Evolutionary conservation across 805 yeast genomes (phyloP).

Genomic region (Ogataea glucozyma): DNA sequence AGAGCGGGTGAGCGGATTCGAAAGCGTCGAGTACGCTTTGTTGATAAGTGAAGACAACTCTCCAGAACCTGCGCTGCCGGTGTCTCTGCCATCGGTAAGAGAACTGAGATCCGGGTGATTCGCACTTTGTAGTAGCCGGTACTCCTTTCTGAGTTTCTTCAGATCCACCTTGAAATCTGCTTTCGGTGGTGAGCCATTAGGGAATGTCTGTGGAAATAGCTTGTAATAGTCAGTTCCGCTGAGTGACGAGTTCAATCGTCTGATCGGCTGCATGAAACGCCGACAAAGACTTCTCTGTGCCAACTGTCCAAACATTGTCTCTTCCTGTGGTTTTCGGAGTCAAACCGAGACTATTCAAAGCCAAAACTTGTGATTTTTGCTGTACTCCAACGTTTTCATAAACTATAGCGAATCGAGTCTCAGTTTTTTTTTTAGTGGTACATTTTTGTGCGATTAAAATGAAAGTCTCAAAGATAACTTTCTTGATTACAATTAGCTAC

Average conservation of each 20-base stretch:
- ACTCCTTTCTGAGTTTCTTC: conserved; percentile 67
- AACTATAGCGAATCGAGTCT: neutral
- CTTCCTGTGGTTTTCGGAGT: neutral
- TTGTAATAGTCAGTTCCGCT: conserved; percentile 45
- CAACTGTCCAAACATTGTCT: conserved; percentile 2
- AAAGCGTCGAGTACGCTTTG: conserved; percentile 72
- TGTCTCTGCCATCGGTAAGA: conserved; percentile 15
- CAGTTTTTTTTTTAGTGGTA: neutral
- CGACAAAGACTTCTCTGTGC: neutral
- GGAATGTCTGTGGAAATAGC: conserved; percentile 76
- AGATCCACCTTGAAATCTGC: conserved; percentile 61
- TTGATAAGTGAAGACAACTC: conserved; percentile 59
- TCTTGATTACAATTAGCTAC: neutral
- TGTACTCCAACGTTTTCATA: too few relatives aligned
- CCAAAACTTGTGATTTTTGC: neutral
- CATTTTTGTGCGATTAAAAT: neutral
- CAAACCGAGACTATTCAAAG: neutral
- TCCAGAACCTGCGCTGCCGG: conserved; percentile 26
- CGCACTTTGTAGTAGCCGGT: conserved; percentile 65
- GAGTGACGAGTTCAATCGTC: conserved; percentile 5
- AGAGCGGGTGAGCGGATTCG: conserved; percentile 70
- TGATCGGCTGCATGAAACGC: neutral
- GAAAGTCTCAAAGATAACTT: neutral
- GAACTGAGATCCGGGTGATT: conserved; percentile 74
- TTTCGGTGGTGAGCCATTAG: conserved; percentile 60